A percentile compares a stretch with the other conserved stretches of the same genome.
Conservation (phyloP, 2,329 filamentous ascomycete genomes). For the Cercospora beticola region DNA sequence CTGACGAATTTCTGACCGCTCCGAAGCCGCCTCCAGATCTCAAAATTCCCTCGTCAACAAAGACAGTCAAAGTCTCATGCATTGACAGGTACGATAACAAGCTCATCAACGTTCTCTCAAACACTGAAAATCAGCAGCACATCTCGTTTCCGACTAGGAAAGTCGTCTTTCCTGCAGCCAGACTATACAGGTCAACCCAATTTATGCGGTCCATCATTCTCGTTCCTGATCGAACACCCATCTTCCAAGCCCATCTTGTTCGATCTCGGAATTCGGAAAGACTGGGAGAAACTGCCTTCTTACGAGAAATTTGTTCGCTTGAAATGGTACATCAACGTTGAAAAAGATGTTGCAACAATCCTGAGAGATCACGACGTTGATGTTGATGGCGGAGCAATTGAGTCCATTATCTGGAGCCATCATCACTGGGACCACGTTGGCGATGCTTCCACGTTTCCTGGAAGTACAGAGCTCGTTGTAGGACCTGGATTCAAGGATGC, state of each 20-base stretch:
- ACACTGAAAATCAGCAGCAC: conserved; percentile 30
- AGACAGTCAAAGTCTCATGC: conserved; percentile 38
- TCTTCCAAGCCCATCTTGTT: conserved; percentile 46
- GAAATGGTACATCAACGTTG: conserved; percentile 42
- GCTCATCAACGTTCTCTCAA: background rate
- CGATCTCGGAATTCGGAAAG: conserved; percentile 50
- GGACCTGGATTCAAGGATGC: conserved; percentile 49
- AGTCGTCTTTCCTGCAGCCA: conserved; percentile 40
- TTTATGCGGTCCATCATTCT: conserved; percentile 44
- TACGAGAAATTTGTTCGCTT: conserved; percentile 34
- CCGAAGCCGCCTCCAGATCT: conserved; percentile 36
- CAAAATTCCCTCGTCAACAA: conserved; percentile 36
- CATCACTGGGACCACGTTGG: conserved; percentile 42
- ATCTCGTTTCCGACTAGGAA: conserved; percentile 35
- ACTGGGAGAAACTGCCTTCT: conserved; percentile 45
- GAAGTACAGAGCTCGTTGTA: conserved; percentile 47
- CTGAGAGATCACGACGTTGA: conserved; percentile 43
- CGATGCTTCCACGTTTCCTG: conserved; percentile 46
- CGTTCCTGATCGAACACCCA: conserved; percentile 52
- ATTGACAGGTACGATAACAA: conserved; percentile 37
- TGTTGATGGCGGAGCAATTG: conserved; percentile 40
- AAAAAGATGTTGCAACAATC: conserved; percentile 47
- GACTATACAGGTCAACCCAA: conserved; percentile 41
- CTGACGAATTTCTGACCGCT: conserved; percentile 21
- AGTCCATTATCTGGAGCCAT: conserved; percentile 38